Evolutionary conservation across 192 early-diverging fungal genomes (phyloP).

Genomic region (Coemansia sp.): DNA sequence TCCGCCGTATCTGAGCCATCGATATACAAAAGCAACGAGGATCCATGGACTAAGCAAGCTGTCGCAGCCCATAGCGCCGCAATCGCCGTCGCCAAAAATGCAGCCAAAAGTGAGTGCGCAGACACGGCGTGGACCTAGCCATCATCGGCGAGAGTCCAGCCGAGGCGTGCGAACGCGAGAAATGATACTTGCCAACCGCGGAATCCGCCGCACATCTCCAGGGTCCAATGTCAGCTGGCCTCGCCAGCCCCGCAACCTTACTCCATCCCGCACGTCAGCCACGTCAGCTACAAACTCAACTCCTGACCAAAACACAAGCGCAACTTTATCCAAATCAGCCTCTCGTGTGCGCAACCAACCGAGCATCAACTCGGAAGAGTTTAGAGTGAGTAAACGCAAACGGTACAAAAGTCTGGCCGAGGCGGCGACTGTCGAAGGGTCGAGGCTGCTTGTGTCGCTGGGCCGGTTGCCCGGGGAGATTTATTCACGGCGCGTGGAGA

Average conservation of each 20-base stretch:
- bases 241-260: neutral
- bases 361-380: neutral
- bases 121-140: neutral
- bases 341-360: neutral
- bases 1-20: neutral
- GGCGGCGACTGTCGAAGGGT: slow-evolving; percentile 40
- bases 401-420: slow-evolving; percentile 51
- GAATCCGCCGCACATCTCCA: neutral
- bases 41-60: neutral
- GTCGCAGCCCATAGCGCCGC: neutral
- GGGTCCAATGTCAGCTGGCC: neutral
- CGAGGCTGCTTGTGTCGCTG: slow-evolving; percentile 38
- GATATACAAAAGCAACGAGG: neutral
- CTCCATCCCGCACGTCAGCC: too few species aligned
- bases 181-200: slow-evolving; percentile 20
- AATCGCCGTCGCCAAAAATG: neutral
- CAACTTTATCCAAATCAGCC: neutral
- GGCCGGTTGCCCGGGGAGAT: slow-evolving; percentile 26
- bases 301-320: too few species aligned
- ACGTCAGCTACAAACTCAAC: too few species aligned
- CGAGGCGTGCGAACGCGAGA: slow-evolving; percentile 36
- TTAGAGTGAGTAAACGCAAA: slow-evolving; percentile 10
- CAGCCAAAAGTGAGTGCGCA: neutral
- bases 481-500: slow-evolving; percentile 16
- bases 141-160: slow-evolving; percentile 30